Evolutionary conservation across 176 grass and related monocot genomes (phyloP), one percentile per base, ranked within the genome.

Genomic region (Lolium perenne): DNA sequence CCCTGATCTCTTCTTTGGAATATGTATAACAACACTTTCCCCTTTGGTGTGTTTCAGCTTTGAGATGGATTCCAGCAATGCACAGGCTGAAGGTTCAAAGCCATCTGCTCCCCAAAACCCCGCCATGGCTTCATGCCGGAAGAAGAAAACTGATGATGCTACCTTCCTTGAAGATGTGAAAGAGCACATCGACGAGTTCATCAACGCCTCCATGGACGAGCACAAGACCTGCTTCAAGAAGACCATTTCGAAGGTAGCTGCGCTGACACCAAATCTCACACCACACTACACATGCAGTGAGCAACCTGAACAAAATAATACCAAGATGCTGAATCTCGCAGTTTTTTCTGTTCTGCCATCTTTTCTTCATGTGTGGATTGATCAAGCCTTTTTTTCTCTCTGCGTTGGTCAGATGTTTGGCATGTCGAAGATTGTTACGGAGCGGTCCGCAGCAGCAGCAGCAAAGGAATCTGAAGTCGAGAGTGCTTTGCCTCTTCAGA

Each of bases 151-250:
- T 2, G 90, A 92, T 62, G 87, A 92, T 70, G 92, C 71, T 16
- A 88, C 89, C 29, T 98, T 98, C 49, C 21, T 98, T 1, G 85
- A 91, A 76, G 96, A 98, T 69, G 43, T 95, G 88, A 98, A 65
- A 72, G 96, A 98, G 3, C 96, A 98, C 68, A 89, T 98, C 0
- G 96, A 98, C 10, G 93, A 98, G 47, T 98, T 98, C 82, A 84
- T 98, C 58, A 86, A 95, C 35, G 93, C 96, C 0, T 98, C 96
- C 43, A 90, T 98, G 96, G 96, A 95, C 77, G 96, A 98, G 78
- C 96, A 98, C 86, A 98, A 95, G 76, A 91, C 84, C 65, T 98
- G 96, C 86, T 95, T 98, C 79, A 86, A 92, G 76, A 95, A 98
- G 76, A 98, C 90, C 18, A 88, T 98, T 17, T 68, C 89, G 66